phyloP scores from a whole-genome alignment of 1,139 yeast genomes.

The Geotrichum europaeum region DNA sequence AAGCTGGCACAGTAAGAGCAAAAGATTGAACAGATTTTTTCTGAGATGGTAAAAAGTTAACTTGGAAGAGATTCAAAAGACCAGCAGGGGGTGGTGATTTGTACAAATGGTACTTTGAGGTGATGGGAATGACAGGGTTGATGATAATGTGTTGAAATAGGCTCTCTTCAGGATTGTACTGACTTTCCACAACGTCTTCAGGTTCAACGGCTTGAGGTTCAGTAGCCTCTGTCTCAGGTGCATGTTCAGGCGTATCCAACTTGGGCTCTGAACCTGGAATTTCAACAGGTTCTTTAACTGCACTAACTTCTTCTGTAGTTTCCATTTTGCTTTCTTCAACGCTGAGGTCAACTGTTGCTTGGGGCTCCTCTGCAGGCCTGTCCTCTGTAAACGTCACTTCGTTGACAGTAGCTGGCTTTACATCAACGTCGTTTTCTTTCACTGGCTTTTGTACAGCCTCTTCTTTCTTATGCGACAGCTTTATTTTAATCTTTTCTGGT shows the following conservation, averaged over 20 bases:
- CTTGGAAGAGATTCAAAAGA: conserved; percentile 30
- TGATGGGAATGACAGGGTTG: conserved; percentile 27
- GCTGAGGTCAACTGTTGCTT: conserved; percentile 10
- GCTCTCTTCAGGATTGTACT: neutral
- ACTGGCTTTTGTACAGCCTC: neutral
- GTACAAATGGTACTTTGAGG: conserved; percentile 24
- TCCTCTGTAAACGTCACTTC: conserved; percentile 23
- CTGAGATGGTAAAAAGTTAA: conserved; percentile 20
- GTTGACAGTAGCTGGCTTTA: neutral
- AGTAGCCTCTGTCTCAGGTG: conserved; percentile 13
- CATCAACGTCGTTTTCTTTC: neutral
- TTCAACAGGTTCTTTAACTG: neutral
- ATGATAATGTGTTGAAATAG: conserved; percentile 19
- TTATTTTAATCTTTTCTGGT: neutral
- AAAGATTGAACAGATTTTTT: conserved; percentile 28
- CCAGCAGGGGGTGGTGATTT: conserved; percentile 26
- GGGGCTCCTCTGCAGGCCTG: conserved; percentile 11
- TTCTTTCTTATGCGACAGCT: neutral
- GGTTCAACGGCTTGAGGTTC: conserved; percentile 12
- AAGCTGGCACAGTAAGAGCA: conserved; percentile 30
- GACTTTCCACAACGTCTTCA: conserved; percentile 29
- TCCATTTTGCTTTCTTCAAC: conserved; percentile 10
- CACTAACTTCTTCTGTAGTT: conserved; percentile 10
- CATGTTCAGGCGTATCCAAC: conserved; percentile 8
- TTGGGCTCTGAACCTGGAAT: neutral